Base-by-base conservation (phyloP, 371 early-diverging fungal species). In the Saksenaea oblongispora region DNA sequence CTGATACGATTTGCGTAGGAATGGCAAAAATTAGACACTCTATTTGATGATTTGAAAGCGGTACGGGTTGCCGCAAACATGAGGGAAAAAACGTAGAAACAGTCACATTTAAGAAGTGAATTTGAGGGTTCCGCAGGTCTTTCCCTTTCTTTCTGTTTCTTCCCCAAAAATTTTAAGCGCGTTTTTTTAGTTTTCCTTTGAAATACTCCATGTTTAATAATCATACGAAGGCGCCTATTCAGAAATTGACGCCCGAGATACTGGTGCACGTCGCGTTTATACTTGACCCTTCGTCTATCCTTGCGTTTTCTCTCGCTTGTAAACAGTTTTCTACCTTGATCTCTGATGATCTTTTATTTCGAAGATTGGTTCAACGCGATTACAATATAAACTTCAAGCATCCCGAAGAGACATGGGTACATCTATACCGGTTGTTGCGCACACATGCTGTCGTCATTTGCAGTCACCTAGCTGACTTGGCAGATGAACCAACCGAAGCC, bases 341-440 rank as follows among this genome's bases (percentile, higher is more conserved):
- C 11, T 57, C 53, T 28, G 69, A 77, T 54, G 73, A 74, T 37
- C 62, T 62, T 13, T 54, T 77, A 9, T 77, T 73, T 60, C 66
- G 67, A 56, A 63, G 62, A 47, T 53, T 80, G 22, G 44, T 64
- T 2, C 68, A 73, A 56, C 75, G 75, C 44, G 75, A 76, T 41
- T 80, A 63, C 55, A 61, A 66, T 18, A 62, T 76, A 4, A 71
- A 58, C 5, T 75, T 71, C 27, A 79, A 75, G 37, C 56, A 53
- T 13, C 31, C 73, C 10, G 67, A 62, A 24, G 61, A 64, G 18
- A 68, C 73, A 0, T 79, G 75, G 74, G n/a, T 41, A 9, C 39
- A 56, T 1, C 51, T 73, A 7, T 73, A 74, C 61, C 58, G 72
- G 31, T 54, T 56, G 31, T 47, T 68, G 11, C 54, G 57, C 27